A percentile compares a stretch with the other conserved stretches of the same genome.
These are phyloP conservation scores for Euphorbia tirucalli DNA, from an alignment of 345 rosid genomes.

Conservation along the genomic window DNA sequence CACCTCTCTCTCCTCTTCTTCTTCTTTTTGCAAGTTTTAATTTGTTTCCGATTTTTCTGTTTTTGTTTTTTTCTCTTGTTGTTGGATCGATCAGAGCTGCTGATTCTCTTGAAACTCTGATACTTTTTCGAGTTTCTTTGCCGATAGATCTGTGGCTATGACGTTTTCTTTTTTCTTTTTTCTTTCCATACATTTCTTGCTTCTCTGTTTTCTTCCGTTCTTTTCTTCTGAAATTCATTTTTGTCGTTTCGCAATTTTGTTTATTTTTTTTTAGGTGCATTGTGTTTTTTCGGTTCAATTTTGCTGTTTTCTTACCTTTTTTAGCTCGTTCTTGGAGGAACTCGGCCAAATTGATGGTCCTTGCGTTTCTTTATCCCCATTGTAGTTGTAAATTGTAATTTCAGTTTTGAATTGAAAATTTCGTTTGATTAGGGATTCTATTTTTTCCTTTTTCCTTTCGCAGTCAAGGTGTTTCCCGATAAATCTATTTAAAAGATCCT, in stretches of 20 bases:
- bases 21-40: neutral
- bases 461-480: neutral
- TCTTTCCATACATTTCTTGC: conserved; percentile 4
- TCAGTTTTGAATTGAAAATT: neutral
- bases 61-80: conserved; percentile 17
- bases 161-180: conserved; percentile 11
- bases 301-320: neutral
- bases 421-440: neutral
- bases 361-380: neutral
- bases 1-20: neutral
- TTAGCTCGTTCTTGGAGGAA: conserved; percentile 12
- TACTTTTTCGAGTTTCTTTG: conserved; percentile 17
- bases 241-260: neutral
- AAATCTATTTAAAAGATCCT: neutral
- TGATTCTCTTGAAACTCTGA: conserved; percentile 4
- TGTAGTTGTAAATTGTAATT: neutral
- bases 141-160: conserved; percentile 34
- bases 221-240: conserved; percentile 2
- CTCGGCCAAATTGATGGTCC: neutral
- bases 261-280: conserved; percentile 1
- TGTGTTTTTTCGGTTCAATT: neutral
- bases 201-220: neutral
- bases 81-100: conserved; percentile 17
- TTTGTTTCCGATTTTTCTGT: neutral
- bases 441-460: neutral